Evolutionary conservation across 2,329 filamentous ascomycete genomes (phyloP), one percentile per base, ranked within the genome.

Genomic region (Emericellopsis atlantica): DNA sequence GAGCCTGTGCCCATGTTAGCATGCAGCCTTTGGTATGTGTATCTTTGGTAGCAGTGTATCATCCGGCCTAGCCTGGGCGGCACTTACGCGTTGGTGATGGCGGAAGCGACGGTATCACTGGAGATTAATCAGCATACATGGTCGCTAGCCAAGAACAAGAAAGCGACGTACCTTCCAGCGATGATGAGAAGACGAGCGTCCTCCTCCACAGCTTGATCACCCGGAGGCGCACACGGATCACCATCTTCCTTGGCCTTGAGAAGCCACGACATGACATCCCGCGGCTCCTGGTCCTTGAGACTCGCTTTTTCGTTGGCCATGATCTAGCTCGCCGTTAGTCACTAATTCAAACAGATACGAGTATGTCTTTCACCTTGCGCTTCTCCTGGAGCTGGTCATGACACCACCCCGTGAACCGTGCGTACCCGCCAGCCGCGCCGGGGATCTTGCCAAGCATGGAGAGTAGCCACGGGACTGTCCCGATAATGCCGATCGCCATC

Each of bases 401-500:
- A 11, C 40, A 42, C 36, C 40, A 42, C 14, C 14, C n/a, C 15
- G 40, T 42, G 29, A 39, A 42, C 5, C 32, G 26, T 7, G 8
- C 31, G 36, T 42, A 39, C 18, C 36, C 40, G 4, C 29, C 21
- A 24, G 40, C 36, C 29, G 36, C 36, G 12, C 40, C 40, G 6
- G 40, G 40, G 12, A 42, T 35, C 31, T 39, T 42, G 36, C 36
- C 31, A 16, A 42, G 40, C 36, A 39, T 39, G 16, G 40, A 33
- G 6, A 42, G 36, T 26, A 42, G 40, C 36, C 40, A 42, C 4
- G 40, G 40, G 18, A 42, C 29, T 4, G 36, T 35, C 11, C 40
- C 36, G 2, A 42, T 6, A 11, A 42, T 21, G 32, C 36, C 40
- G 21, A 54, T 48, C 2, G 44, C 32, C 3, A 44, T 40, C 51